phyloP scores from a whole-genome alignment of 768 basidiomycete species.

The Lactarius hengduanensis region DNA sequence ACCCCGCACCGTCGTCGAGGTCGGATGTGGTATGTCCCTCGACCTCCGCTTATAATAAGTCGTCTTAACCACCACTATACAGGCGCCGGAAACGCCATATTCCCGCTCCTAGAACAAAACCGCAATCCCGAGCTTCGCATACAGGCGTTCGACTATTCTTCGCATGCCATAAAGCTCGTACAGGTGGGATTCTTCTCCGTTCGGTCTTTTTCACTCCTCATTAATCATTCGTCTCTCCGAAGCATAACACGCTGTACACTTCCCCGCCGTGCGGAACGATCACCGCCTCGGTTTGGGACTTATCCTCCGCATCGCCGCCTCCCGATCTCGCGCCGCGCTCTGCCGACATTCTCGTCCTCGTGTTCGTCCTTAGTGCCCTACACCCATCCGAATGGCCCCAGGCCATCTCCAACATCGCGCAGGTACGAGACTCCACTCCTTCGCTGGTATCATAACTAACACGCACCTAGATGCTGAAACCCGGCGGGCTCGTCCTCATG shows the following conservation, averaged over 20 bases:
- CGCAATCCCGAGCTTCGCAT: slow-evolving; percentile 73
- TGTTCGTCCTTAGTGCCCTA: slow-evolving; percentile 91
- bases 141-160: slow-evolving; percentile 88
- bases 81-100: slow-evolving; percentile 96
- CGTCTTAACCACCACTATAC: neutral
- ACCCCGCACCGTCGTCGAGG: slow-evolving; percentile 71
- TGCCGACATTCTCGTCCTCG: slow-evolving; percentile 88
- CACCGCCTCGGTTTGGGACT: slow-evolving; percentile 86
- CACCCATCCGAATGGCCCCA: slow-evolving; percentile 90
- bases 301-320: slow-evolving; percentile 67
- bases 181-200: slow-evolving; percentile 51
- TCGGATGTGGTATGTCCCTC: slow-evolving; percentile 75
- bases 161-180: slow-evolving; percentile 85
- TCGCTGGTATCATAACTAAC: neutral
- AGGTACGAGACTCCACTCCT: slow-evolving; percentile 42
- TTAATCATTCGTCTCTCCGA: neutral
- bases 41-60: neutral
- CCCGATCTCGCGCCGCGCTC: slow-evolving; percentile 58
- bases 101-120: slow-evolving; percentile 83
- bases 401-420: slow-evolving; percentile 78
- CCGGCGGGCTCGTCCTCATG: slow-evolving; percentile 78
- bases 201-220: neutral
- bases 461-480: slow-evolving; percentile 74
- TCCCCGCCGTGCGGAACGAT: slow-evolving; percentile 69
- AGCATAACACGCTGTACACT: slow-evolving; percentile 73